phyloP scores from a whole-genome alignment of 164 flowering plant genomes.

The Magnolia officinalis region DNA sequence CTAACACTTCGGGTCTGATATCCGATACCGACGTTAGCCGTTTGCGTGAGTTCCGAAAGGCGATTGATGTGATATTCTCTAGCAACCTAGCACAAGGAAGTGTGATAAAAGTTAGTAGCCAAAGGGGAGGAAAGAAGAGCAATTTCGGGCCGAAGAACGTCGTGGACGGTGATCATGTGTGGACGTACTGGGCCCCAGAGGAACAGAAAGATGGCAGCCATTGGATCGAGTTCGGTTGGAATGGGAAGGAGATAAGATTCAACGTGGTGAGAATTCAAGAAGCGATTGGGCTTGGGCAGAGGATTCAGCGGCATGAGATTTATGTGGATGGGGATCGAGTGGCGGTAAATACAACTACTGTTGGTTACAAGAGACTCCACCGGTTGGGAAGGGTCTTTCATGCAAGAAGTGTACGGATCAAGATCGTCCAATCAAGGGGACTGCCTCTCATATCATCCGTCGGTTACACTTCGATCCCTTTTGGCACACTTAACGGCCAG shows the following conservation, averaged over 20 bases:
- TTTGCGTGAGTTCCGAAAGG: slow-evolving; percentile 46
- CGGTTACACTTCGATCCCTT: slow-evolving; percentile 78
- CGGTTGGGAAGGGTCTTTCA: slow-evolving; percentile 48
- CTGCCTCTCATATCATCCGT: slow-evolving; percentile 73
- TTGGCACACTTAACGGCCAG: slow-evolving; percentile 23
- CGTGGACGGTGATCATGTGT: slow-evolving; percentile 62
- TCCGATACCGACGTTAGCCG: slow-evolving; percentile 55
- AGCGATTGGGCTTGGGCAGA: slow-evolving; percentile 87
- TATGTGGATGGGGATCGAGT: slow-evolving; percentile 55
- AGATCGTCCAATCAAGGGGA: slow-evolving; percentile 42
- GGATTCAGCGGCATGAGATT: slow-evolving; percentile 60
- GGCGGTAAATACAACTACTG: slow-evolving; percentile 51
- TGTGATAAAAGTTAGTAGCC: slow-evolving; percentile 60
- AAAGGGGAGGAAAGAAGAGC: slow-evolving; percentile 52
- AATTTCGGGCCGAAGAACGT: slow-evolving; percentile 60
- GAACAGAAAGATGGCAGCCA: slow-evolving; percentile 30
- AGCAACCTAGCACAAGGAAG: slow-evolving; percentile 48
- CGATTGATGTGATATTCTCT: slow-evolving; percentile 59
- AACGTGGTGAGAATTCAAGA: slow-evolving; percentile 91
- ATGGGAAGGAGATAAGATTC: slow-evolving; percentile 38
- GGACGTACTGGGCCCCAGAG: slow-evolving; percentile 90
- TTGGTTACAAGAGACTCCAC: slow-evolving; percentile 91
- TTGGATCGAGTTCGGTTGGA: slow-evolving; percentile 64
- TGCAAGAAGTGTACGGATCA: slow-evolving; percentile 47
- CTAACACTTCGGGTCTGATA: slow-evolving; percentile 72